Evolutionary conservation across 768 basidiomycete genomes (phyloP), one percentile per base, ranked within the genome.

Genomic region (Vishniacozyma victoriae): DNA sequence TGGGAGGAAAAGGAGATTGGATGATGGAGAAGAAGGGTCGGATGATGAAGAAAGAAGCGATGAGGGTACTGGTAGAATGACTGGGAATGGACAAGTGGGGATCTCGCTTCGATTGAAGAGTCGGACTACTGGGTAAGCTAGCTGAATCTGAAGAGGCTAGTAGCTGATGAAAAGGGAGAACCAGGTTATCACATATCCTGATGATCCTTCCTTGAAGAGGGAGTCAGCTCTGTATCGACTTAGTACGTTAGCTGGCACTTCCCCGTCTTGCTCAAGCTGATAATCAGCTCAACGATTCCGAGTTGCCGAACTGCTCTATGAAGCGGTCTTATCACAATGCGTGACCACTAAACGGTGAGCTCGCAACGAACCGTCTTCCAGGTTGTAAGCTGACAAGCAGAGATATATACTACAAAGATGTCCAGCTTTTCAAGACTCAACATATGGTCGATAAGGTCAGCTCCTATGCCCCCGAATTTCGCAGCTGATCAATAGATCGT

Each of bases 391-490:
- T 18, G 14, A 9, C 18, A 7, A 27, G 19, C 38, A 90, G 91
- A 13, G 90, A 93, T 69, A 78, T 93, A 14, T 96, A 80, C 72
- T 96, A 97, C 73, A 82, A 81, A 55, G 87, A 93, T 49, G 84
- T 89, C 1, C 55, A 69, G 0, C 73, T 95, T 4, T 97, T 93
- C 73, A 81, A 77, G 52, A 79, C 75, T 5, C 92, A 97, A 67
- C 71, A 74, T n/a, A 77, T 78, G 0, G 89, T 93, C 1, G 87
- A 96, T 70, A 76, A 76, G 52, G 91, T 87, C 55, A 41, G 75
- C 20, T 27, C 23, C 14, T 33, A 36, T 47, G 20, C 25, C 20
- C 35, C 50, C 46, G 51, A 56, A 35, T 37, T 42, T 33, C 20
- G 4, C 33, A 14, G 37, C n/a, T 13, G 22, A 12, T 15, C 19